Base-by-base conservation (phyloP, 495 filamentous ascomycete species). In the Hyaloscypha variabilis region DNA sequence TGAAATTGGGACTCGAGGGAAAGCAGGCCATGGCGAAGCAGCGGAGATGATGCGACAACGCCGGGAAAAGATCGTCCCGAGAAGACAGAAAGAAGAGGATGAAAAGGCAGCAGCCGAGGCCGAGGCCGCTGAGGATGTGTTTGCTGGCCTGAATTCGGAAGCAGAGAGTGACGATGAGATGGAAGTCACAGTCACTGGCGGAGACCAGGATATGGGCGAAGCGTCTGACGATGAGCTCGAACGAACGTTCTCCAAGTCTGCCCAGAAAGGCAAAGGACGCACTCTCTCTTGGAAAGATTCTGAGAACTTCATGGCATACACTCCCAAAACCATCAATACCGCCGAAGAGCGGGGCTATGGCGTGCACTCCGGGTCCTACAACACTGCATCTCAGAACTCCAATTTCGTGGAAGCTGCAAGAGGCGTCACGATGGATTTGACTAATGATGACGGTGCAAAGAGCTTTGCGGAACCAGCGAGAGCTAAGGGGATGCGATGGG, bases 221-320 rank as follows among this genome's bases (percentile, higher is more conserved):
- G 90, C 89, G 21, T 89, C 86, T 1, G 89, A 93, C 39, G 80
- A 83, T 23, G 94, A 96, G 31, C 78, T 98, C 8, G 91, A 96
- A 74, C 83, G 95, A 31, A 93, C 92, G 14, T 89, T 98, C 70
- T 88, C 90, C 11, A 85, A 89, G 71, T 72, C 80, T 53, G 75
- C 76, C 68, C 58, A 70, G 69, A 71, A 76, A 77, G 31, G 62
- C 60, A 68, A 73, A 70, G 68, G 68, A 34, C 66, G 74, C 55
- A 79, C 78, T 55, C 77, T 83, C 31, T 79, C 82, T 28, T 97
- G 87, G 80, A 82, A 91, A 73, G 93, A 97, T 74, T 83, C 90
- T 3, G 95, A 97, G 50, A 85, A 92, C 72, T 99, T 95, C 83
- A 97, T 99, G 91, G 90, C 91, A 21, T 99, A 99, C 83, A 90